A percentile compares a stretch with the other conserved stretches of the same genome.
phyloP scores from a whole-genome alignment of 495 filamentous ascomycete genomes.

The Alectoria sarmentosa region DNA sequence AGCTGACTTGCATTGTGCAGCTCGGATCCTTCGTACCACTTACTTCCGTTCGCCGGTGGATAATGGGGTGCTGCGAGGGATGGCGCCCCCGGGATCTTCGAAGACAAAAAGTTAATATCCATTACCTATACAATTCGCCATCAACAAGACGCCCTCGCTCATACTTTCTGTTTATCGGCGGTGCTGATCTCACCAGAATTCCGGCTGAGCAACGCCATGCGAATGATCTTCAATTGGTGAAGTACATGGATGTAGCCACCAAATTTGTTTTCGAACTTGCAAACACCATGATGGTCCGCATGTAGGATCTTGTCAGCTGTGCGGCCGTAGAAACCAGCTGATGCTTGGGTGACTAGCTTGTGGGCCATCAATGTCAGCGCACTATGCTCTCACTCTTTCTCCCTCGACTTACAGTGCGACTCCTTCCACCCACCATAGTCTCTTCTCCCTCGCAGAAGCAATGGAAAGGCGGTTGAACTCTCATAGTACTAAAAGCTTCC shows the following conservation, averaged over 20 bases:
- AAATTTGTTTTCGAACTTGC: constrained; percentile 19
- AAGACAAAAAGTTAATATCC: no score
- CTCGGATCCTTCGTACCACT: no score
- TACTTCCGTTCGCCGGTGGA: no score
- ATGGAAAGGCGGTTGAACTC: background rate
- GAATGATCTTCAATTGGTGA: constrained; percentile 4
- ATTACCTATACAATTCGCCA: no score
- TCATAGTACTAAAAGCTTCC: background rate
- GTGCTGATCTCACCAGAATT: no score
- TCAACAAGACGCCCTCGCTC: no score
- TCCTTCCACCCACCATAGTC: background rate
- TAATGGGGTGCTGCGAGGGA: no score
- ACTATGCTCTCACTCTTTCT: no score
- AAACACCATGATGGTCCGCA: background rate
- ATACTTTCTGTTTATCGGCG: no score
- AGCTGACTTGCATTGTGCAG: no score
- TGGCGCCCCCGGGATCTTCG: no score
- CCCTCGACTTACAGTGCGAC: background rate
- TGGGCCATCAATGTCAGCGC: background rate
- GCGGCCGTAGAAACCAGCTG: background rate
- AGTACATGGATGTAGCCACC: constrained; percentile 9
- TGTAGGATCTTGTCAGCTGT: background rate
- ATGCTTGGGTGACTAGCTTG: background rate
- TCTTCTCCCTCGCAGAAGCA: background rate
- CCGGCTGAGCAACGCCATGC: no score